Base-by-base conservation (phyloP, 2,329 filamentous ascomycete species). In the Botryotinia globosa region DNA sequence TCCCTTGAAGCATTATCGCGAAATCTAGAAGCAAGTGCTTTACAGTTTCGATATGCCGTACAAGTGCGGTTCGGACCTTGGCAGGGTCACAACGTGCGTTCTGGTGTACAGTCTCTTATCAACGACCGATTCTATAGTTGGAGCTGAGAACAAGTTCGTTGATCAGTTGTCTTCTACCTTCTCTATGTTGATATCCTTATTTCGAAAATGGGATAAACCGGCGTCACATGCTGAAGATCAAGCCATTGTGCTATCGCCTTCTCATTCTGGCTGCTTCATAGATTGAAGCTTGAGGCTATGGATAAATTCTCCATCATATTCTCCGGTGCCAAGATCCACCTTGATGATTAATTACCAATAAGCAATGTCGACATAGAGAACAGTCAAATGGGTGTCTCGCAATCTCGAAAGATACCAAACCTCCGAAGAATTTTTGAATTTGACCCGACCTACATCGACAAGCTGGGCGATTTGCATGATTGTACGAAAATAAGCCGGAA, bases 401-500 rank as follows among this genome's bases (percentile, higher is more conserved):
- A 22, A 42, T 56, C 59, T n/a, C 58, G 54, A 65, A 64, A 65
- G 42, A 58, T 48, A 48, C 6, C 62, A 67, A 58, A 16, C 25
- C 59, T 25, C 70, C 70, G 51, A 72, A 63, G 48, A n/a, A 37
- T 51, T 63, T 25, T 20, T 54, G 45, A 16, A 32, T 72, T 29
- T 25, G 48, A 34, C 29, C n/a, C 69, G 29, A 66, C 10, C 25
- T 29, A 67, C 22, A 32, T 44, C 37, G 44, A 67, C 29, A 56
- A 48, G 16, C 29, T 32, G 44, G 48, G 39, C 29, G 39, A 59
- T 44, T 48, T 72, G 70, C 51, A 68, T 68, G 32, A 67, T 58
- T 61, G 22, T 32, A 72, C 62, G 70, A 72, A 72, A 72, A 72
- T 59, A 67, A 72, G 37, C 34, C 70, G 70, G 70, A 72, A 72